These are phyloP conservation scores for Daldinia eschscholtzii DNA, from an alignment of 2,329 filamentous ascomycete genomes.

Conservation along the genomic window DNA sequence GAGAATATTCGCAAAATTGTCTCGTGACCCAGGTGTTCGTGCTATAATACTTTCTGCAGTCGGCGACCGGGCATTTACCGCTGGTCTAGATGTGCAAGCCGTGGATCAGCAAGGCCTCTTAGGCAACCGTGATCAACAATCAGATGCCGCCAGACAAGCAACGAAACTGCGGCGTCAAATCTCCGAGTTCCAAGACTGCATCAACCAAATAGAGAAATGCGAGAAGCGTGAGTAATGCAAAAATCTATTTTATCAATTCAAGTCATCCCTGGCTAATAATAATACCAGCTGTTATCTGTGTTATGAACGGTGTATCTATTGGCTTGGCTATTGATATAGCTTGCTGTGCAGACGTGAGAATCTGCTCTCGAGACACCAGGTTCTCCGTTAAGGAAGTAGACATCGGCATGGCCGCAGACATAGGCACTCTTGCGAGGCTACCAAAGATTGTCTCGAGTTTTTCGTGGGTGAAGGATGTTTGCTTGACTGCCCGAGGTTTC, in stretches of 20 bases:
- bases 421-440: constrained; percentile 79
- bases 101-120: constrained; percentile 68
- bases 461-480: constrained; percentile 85
- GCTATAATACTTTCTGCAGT: constrained; percentile 83
- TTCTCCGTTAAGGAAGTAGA: constrained; percentile 86
- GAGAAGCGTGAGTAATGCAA: constrained; percentile 77
- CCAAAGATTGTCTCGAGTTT: constrained; percentile 78
- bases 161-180: constrained; percentile 75
- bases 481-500: constrained; percentile 78
- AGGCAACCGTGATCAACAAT: constrained; percentile 47
- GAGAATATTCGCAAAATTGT: constrained; percentile 78
- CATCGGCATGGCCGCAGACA: constrained; percentile 83
- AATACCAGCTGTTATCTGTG: constrained; percentile 78
- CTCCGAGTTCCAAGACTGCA: constrained; percentile 81
- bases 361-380: constrained; percentile 70
- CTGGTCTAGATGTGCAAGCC: constrained; percentile 85
- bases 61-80: constrained; percentile 85
- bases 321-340: constrained; percentile 83
- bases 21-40: constrained; percentile 77
- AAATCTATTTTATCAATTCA: constrained; percentile 5
- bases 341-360: constrained; percentile 77
- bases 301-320: constrained; percentile 82
- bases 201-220: constrained; percentile 83
- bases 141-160: constrained; percentile 75
- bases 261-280: constrained; percentile 15